These are phyloP conservation scores for Diaporthe citrichinensis DNA, from an alignment of 2,329 filamentous ascomycete species.

Conservation along the genomic window DNA sequence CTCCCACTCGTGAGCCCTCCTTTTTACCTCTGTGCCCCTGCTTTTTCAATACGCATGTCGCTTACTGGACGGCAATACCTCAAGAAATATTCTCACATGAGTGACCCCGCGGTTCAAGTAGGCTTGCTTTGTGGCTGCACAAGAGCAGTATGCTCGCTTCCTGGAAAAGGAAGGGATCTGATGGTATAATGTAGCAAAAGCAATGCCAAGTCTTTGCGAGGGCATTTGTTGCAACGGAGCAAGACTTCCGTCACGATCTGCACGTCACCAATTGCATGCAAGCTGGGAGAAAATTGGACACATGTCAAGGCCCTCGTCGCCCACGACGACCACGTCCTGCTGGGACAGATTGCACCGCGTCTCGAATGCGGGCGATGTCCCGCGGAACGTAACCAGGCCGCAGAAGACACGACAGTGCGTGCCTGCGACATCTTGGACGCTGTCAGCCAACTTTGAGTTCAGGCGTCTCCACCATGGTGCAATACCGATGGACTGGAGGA, in stretches of 20 bases:
- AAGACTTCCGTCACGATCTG: not conserved
- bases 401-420: not conserved
- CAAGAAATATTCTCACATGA: not conserved
- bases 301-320: not conserved
- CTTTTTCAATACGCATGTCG: too few species aligned
- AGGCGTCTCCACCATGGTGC: not conserved
- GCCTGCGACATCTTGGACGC: not conserved
- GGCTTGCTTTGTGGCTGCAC: not conserved
- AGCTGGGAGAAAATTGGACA: not conserved
- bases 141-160: not conserved
- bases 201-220: not conserved
- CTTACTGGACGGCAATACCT: not conserved
- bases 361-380: not conserved
- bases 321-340: not conserved
- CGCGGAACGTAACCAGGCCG: not conserved
- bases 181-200: not conserved
- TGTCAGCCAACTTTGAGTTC: not conserved
- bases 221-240: not conserved
- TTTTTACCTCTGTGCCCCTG: not conserved
- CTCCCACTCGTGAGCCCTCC: not conserved
- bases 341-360: not conserved
- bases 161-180: not conserved
- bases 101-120: not conserved
- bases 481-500: not conserved
- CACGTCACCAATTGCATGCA: not conserved